Conservation (phyloP, 495 filamentous ascomycete genomes). For the Aspergillus carlsbadensis region DNA sequence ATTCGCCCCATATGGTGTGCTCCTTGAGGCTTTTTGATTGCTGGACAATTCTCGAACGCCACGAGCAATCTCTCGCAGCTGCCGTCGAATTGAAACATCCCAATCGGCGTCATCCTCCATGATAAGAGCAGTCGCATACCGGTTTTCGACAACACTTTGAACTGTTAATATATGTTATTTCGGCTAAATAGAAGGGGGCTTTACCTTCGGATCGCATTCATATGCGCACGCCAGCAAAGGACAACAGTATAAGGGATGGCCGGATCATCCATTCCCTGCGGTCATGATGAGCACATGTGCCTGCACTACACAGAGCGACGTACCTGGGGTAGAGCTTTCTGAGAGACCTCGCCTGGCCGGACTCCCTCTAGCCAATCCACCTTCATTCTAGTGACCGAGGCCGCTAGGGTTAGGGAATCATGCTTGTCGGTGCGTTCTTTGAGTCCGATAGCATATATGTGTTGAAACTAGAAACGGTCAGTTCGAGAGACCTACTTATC, state of each 20-base stretch:
- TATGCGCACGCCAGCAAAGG: conserved; percentile 40
- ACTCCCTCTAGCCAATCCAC: conserved; percentile 56
- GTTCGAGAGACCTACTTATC: not conserved
- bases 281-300: not conserved
- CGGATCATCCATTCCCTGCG: conserved; percentile 7
- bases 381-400: conserved; percentile 50
- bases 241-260: conserved; percentile 15
- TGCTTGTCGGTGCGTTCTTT: conserved; percentile 60
- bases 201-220: conserved; percentile 35
- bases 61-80: conserved; percentile 49
- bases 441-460: conserved; percentile 60
- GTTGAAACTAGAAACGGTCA: conserved; percentile 23
- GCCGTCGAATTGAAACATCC: conserved; percentile 50
- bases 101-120: conserved; percentile 61
- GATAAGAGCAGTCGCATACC: conserved; percentile 50
- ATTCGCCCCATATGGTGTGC: conserved; percentile 53
- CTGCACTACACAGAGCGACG: not conserved
- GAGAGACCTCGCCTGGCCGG: conserved; percentile 17
- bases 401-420: conserved; percentile 56
- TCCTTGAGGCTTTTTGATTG: conserved; percentile 29
- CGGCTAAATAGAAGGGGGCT: not conserved
- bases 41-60: conserved; percentile 27
- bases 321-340: conserved; percentile 28
- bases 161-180: not conserved
- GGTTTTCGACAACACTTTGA: conserved; percentile 38